Evolutionary conservation across 192 early-diverging fungal genomes (phyloP), one percentile per base, ranked within the genome.

Genomic region (Gonapodya prolifera): DNA sequence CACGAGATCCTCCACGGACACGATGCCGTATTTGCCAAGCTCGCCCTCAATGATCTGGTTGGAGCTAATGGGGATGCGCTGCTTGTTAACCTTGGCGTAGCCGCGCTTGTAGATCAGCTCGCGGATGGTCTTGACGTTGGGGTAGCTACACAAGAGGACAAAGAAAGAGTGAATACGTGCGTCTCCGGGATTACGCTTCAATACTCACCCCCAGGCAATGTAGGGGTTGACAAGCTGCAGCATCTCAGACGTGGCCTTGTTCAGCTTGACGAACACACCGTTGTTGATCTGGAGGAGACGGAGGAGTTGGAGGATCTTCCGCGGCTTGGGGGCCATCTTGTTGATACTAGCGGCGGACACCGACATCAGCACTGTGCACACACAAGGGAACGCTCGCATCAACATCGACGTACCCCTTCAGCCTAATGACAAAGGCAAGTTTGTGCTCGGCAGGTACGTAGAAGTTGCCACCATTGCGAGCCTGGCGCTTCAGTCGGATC

Each of bases 31-130:
- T 84, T 94, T 91, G 84, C 96, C 96, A 36, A 99, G 91, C 79
- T 84, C 82, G 83, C 91, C 83, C 89, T 98, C 96, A 82, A 98
- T 92, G 86, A 99, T 89, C 75, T 90, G 81, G 92, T 99, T 99
- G 87, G 98, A 96, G 82, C 89, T 86, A 87, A 99, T 93, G 78
- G 96, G 93, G 80, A 98, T 90, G 80, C 98, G 92, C 89, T 98
- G 95, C 87, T 92, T 93, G 91, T 96, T 89, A 83, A 98, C 90
- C 94, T 99, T 99, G 82, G 90, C 96, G 86, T 95, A 97, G 78
- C 95, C 98, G 80, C 98, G 94, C 93, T 99, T 98, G 95, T 99
- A 99, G 89, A 99, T 90, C 74, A 99, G 88, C 89, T 99, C 98
- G 85, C 94, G 94, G 84, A 98, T 92, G 34, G 95, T 91, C 93